A percentile compares a stretch with the other conserved stretches of the same genome.
Conservation (phyloP, 805 yeast genomes). For the Myxozyma sirexii region DNA sequence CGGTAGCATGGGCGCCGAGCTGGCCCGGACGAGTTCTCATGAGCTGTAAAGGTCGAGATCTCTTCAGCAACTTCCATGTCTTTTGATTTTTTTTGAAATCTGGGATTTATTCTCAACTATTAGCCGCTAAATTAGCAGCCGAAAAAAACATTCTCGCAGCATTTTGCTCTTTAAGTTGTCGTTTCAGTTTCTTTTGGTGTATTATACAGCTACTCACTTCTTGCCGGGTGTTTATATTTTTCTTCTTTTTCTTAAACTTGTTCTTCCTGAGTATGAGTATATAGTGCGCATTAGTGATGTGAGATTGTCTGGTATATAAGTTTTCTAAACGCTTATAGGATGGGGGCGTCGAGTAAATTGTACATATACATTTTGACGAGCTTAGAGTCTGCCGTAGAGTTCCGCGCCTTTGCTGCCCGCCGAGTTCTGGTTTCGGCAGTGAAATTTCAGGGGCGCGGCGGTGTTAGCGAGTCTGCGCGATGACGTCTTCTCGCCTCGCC, state of each 20-base stretch:
- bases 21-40: slow-evolving; percentile 10
- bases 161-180: background rate
- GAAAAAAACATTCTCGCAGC: background rate
- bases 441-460: background rate
- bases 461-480: background rate
- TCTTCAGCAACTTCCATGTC: too few species aligned
- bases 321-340: background rate
- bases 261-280: background rate
- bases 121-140: too few species aligned
- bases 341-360: background rate
- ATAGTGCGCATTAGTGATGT: background rate
- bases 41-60: slow-evolving; percentile 2
- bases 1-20: slow-evolving; percentile 12
- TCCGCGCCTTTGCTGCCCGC: too few species aligned
- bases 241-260: too few species aligned
- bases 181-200: slow-evolving; percentile 1
- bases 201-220: slow-evolving; percentile 1
- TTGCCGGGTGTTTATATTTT: background rate
- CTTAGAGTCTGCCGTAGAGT: too few species aligned
- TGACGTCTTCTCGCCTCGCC: background rate
- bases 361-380: background rate
- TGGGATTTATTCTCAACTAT: too few species aligned
- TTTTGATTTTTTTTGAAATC: too few species aligned
- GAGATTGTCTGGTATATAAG: background rate
- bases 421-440: background rate